These are phyloP conservation scores for Colletotrichum salicis DNA, from an alignment of 2,329 filamentous ascomycete species.

Conservation along the genomic window DNA sequence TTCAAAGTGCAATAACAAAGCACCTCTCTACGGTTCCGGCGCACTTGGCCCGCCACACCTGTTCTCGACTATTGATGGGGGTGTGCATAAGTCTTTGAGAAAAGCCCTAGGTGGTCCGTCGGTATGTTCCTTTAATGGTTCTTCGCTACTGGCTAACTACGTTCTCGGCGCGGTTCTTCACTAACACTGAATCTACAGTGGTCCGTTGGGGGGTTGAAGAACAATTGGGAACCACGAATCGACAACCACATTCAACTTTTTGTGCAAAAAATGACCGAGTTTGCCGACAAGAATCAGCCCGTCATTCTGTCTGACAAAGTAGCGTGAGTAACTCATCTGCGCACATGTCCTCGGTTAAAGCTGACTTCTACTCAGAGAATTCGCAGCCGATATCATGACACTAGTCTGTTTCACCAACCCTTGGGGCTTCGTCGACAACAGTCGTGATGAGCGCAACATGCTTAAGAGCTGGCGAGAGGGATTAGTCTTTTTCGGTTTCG, in stretches of 20 bases:
- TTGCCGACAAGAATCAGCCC: slow-evolving; percentile 3
- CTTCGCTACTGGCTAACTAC: not conserved
- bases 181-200: not conserved
- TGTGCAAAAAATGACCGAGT: slow-evolving; percentile 12
- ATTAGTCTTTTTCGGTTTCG: slow-evolving; percentile 12
- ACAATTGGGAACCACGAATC: slow-evolving; percentile 25
- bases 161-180: not conserved
- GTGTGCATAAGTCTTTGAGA: not conserved
- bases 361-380: not conserved
- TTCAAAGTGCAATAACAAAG: slow-evolving; percentile 20
- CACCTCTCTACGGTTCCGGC: slow-evolving; percentile 4
- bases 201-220: slow-evolving; percentile 17
- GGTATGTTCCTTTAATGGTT: not conserved
- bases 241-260: slow-evolving; percentile 20
- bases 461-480: slow-evolving; percentile 22
- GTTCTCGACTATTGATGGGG: slow-evolving; percentile 18
- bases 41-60: slow-evolving; percentile 19
- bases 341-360: too few species aligned
- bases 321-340: not conserved
- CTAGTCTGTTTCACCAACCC: slow-evolving; percentile 22
- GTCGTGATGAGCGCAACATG: slow-evolving; percentile 22
- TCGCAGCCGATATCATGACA: slow-evolving; percentile 29
- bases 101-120: slow-evolving; percentile 18
- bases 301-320: slow-evolving; percentile 19
- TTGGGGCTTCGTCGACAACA: slow-evolving; percentile 24